These are phyloP conservation scores for Ananas comosus DNA, from an alignment of 176 grass and related monocot genomes.

Conservation along the genomic window DNA sequence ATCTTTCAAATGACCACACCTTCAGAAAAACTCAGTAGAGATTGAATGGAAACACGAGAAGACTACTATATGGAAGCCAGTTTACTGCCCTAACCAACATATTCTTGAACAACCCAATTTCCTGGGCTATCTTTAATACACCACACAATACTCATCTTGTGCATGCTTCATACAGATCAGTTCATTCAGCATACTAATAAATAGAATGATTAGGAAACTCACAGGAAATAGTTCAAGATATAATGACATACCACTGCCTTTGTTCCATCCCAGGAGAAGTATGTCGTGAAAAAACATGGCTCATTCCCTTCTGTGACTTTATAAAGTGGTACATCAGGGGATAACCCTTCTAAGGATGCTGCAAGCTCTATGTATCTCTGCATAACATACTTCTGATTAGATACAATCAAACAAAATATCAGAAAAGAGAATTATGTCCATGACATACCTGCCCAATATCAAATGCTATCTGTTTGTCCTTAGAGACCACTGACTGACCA, in stretches of 20 bases:
- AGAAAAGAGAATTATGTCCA: slow-evolving; percentile 18
- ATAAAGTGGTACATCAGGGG: slow-evolving; percentile 65
- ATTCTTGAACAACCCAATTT: too few species aligned
- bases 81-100: background rate
- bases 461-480: slow-evolving; percentile 86
- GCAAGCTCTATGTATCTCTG: slow-evolving; percentile 95
- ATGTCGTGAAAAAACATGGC: slow-evolving; percentile 84
- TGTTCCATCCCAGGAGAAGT: slow-evolving; percentile 86
- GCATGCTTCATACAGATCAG: too few species aligned
- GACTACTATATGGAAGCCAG: too few species aligned
- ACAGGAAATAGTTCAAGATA: slow-evolving; percentile 2
- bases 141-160: too few species aligned
- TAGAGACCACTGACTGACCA: slow-evolving; percentile 70
- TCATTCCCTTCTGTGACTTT: slow-evolving; percentile 82
- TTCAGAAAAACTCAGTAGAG: too few species aligned
- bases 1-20: too few species aligned
- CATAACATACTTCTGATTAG: background rate
- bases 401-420: slow-evolving; percentile 4
- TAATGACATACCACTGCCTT: slow-evolving; percentile 56
- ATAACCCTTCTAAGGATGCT: slow-evolving; percentile 67
- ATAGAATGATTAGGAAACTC: slow-evolving; percentile 1
- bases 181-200: slow-evolving; percentile 9
- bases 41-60: too few species aligned
- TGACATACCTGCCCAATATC: slow-evolving; percentile 67
- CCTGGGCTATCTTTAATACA: too few species aligned